A percentile compares a stretch with the other conserved stretches of the same genome.
phyloP scores from a whole-genome alignment of 2,329 filamentous ascomycete species.

The Diaporthe vaccinii region DNA sequence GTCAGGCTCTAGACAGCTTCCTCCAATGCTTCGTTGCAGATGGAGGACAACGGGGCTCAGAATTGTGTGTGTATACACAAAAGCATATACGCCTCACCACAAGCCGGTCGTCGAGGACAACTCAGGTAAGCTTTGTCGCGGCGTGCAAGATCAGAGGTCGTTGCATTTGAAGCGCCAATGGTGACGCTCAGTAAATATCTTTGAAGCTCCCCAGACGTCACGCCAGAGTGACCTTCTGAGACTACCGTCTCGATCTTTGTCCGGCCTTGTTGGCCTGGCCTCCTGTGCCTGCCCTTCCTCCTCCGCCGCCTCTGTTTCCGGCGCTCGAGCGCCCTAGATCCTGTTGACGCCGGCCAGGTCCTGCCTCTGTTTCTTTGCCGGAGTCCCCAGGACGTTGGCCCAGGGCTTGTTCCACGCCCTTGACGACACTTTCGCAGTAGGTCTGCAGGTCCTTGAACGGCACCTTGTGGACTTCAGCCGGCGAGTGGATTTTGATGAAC shows the following conservation, averaged over 20 bases:
- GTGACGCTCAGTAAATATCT: background rate
- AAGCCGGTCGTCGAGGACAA: background rate
- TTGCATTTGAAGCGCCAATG: no score
- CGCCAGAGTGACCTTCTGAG: background rate
- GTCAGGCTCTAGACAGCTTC: background rate
- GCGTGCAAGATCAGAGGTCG: background rate
- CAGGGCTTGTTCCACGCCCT: slow-evolving; percentile 32
- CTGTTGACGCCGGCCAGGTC: background rate
- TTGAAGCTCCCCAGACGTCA: background rate
- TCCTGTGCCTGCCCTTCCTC: slow-evolving; percentile 2
- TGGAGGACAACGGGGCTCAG: background rate
- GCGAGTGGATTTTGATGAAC: slow-evolving; percentile 34
- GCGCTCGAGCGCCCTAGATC: background rate
- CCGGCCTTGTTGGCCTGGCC: background rate
- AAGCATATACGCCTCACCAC: background rate
- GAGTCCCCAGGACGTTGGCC: slow-evolving; percentile 18
- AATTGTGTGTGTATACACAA: no score
- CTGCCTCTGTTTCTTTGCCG: background rate
- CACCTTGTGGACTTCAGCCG: slow-evolving; percentile 20
- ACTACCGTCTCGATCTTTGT: background rate
- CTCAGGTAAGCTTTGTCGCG: background rate
- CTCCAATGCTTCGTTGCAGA: no score
- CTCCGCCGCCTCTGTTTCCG: background rate
- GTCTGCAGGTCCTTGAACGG: slow-evolving; percentile 33
- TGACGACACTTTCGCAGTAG: slow-evolving; percentile 37